Percentiles rank a stretch among this genome's conserved stretches.
Conservation (phyloP, 768 basidiomycete species). For the Hypholoma sublateritium region DNA sequence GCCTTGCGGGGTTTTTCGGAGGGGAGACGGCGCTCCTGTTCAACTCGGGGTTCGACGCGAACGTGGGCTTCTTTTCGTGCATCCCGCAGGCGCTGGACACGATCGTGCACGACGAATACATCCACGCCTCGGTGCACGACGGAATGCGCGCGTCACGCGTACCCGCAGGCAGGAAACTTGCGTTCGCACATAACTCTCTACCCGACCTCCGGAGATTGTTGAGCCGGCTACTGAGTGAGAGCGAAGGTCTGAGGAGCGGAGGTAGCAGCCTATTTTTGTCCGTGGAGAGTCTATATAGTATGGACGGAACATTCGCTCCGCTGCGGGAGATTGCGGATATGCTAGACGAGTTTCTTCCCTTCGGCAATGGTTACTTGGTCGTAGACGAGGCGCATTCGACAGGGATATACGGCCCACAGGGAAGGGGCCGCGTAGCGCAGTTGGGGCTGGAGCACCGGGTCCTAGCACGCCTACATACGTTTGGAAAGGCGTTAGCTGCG, state of each 20-base stretch:
- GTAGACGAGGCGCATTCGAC: constrained; percentile 96
- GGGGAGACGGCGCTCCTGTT: constrained; percentile 72
- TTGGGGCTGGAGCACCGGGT: constrained; percentile 73
- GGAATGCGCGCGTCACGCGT: constrained; percentile 74
- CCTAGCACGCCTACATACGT: constrained; percentile 81
- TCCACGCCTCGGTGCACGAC: constrained; percentile 91
- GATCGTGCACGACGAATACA: constrained; percentile 80
- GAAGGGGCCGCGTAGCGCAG: constrained; percentile 70
- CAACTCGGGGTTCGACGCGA: constrained; percentile 94
- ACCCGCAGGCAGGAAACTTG: constrained; percentile 27
- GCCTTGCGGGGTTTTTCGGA: constrained; percentile 64
- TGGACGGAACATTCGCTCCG: constrained; percentile 93
- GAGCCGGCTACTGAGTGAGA: constrained; percentile 33
- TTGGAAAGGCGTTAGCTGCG: constrained; percentile 87
- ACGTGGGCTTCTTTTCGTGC: constrained; percentile 80
- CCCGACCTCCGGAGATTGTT: constrained; percentile 47
- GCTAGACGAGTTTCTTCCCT: constrained; percentile 61
- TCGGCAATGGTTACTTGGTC: constrained; percentile 67
- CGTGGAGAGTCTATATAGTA: constrained; percentile 89
- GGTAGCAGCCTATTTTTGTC: constrained; percentile 68
- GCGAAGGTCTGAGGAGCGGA: constrained; percentile 36
- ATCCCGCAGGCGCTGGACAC: constrained; percentile 79
- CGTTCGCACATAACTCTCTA: constrained; percentile 78
- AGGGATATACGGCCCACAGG: constrained; percentile 80
- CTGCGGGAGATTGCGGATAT: constrained; percentile 62